Percentiles rank a stretch among this genome's conserved stretches.
phyloP scores from a whole-genome alignment of 306 rosid genomes.

The Biancaea sappan region DNA sequence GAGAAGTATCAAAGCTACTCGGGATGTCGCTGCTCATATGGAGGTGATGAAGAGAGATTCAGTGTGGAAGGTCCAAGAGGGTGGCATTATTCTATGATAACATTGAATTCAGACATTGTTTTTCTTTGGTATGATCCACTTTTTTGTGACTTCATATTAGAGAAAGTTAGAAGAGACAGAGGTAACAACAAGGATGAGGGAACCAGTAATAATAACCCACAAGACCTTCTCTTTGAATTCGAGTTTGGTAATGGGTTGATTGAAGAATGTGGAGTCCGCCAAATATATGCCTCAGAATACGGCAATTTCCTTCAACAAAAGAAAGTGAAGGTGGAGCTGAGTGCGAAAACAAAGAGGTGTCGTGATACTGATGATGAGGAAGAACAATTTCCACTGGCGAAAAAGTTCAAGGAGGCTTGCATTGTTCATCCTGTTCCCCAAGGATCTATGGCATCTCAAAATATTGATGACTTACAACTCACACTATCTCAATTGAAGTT shows the following conservation, averaged over 20 bases:
- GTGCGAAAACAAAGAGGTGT: neutral
- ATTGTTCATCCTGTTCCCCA: neutral
- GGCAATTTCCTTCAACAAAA: neutral
- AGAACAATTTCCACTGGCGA: neutral
- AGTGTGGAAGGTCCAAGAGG: neutral
- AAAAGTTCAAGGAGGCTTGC: neutral
- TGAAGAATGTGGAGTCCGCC: neutral
- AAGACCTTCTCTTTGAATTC: neutral
- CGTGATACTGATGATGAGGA: neutral
- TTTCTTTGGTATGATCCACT: slow-evolving; percentile 41
- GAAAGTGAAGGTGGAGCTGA: neutral
- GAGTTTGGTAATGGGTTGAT: neutral
- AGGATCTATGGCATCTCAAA: neutral
- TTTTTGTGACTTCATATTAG: neutral
- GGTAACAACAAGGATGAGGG: neutral
- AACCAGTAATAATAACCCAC: neutral
- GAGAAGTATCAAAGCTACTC: neutral
- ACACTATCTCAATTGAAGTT: neutral
- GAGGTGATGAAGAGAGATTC: neutral
- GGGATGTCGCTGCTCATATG: neutral
- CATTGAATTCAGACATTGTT: neutral
- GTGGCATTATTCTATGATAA: neutral
- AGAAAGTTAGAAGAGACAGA: neutral
- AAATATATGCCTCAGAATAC: slow-evolving; percentile 3
- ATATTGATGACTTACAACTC: neutral